Percentiles rank a stretch among this genome's conserved stretches.
Evolutionary conservation across 2,329 filamentous ascomycete genomes (phyloP).

Genomic region (Pyricularia grisea): DNA sequence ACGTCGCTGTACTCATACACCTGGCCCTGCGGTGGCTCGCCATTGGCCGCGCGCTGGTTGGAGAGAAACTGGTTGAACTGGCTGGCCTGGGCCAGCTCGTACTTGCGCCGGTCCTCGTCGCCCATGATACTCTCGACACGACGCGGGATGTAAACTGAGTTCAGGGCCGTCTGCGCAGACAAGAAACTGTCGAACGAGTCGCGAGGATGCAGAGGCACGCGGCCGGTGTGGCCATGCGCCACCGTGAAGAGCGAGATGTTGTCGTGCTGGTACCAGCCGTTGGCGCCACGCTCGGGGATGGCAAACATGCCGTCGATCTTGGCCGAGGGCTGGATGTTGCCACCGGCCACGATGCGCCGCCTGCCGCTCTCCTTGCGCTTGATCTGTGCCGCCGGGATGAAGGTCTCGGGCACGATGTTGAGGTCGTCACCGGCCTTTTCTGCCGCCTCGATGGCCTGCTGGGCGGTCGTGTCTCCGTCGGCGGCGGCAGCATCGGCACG

Average conservation of each 20-base stretch:
- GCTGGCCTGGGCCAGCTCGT: constrained; percentile 56
- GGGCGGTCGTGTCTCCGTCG: constrained; percentile 64
- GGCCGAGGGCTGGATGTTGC: constrained; percentile 58
- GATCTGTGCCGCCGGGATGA: constrained; percentile 48
- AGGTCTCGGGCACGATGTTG: constrained; percentile 82
- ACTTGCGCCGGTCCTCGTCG: constrained; percentile 66
- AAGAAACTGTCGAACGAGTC: constrained; percentile 59
- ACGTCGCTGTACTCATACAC: constrained; percentile 40
- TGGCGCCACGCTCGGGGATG: constrained; percentile 55
- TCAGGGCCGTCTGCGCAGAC: constrained; percentile 44
- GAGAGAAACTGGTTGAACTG: constrained; percentile 27
- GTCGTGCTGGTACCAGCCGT: constrained; percentile 59
- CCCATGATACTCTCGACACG: constrained; percentile 69
- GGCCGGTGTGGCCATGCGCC: constrained; percentile 33
- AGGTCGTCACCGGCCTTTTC: constrained; percentile 75
- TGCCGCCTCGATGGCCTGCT: constrained; percentile 76
- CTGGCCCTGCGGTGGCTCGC: constrained; percentile 26
- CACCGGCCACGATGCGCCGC: constrained; percentile 29
- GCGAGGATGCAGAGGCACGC: constrained; percentile 40
- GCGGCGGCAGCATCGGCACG: constrained; percentile 80
- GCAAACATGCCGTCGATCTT: constrained; percentile 72
- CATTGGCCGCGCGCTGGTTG: constrained; percentile 13
- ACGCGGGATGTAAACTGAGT: constrained; percentile 57
- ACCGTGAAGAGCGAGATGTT: constrained; percentile 51
- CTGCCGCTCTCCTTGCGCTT: constrained; percentile 19